Evolutionary conservation across 2,329 filamentous ascomycete genomes (phyloP), one percentile per base, ranked within the genome.

Genomic region (Paramyrothecium sp.): DNA sequence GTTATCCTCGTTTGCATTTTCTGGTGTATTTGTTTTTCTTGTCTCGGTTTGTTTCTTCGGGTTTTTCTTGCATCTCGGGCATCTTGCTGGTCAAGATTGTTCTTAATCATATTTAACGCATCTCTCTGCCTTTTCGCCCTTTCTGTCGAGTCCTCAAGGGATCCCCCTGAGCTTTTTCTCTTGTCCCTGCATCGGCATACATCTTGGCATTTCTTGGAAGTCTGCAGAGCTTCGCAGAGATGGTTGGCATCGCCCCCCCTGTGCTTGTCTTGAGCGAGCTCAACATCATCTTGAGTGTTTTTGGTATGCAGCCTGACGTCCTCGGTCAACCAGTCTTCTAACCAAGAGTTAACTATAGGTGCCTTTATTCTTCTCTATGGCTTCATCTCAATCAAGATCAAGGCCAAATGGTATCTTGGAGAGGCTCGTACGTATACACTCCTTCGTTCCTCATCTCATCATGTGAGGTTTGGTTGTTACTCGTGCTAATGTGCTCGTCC

Each of bases 321-420:
- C 22, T 30, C 52, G 38, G 13, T 11, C n/a, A 46, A 46, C 51
- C 53, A 48, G 22, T 38, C 20, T 51, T 26, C 46, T 33, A 26
- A 30, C 16, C 56, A 50, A 46, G 54, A 20, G 47, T 57, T 57
- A 23, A 20, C 51, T 12, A 2, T 54, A 77, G 79, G 81, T 51
- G 69, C 71, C 10, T 84, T 81, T 63, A 79, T 75, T 21, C 65
- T 82, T 1, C 54, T 76, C 4, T 84, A 78, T 63, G 81, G 81
- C 49, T 62, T 83, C 54, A 71, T 81, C 7, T 82, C 81, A 1
- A 75, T 81, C 22, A 78, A 81, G 66, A 75, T 84, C 61, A 84
- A 83, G 69, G 73, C 75, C 52, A 68, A 69, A 34, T 83, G 80
- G 79, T 83, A 82, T 60, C 70, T 84, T 5, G 81, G 81, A 19